Evolutionary conservation across 2,329 filamentous ascomycete genomes (phyloP).

Genomic region (Lomentospora prolificans): DNA sequence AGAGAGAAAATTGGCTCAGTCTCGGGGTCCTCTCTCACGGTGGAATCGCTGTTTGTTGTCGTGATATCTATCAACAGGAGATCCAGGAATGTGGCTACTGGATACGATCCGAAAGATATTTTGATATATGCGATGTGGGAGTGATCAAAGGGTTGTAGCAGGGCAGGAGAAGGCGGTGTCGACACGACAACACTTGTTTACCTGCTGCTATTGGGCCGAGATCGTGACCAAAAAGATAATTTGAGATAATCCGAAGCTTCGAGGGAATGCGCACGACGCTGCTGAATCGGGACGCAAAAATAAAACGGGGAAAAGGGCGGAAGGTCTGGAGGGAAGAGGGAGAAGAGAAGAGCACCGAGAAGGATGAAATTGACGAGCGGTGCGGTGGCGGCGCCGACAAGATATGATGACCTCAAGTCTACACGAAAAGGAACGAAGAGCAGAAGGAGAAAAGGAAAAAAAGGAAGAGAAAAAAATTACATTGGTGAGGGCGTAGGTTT

Average conservation of each 20-base stretch:
- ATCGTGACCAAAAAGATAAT: slow-evolving; percentile 1
- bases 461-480: slow-evolving; percentile 9
- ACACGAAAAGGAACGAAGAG: slow-evolving; percentile 4
- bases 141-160: neutral
- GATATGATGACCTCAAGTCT: slow-evolving; percentile 9
- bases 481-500: slow-evolving; percentile 9
- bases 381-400: slow-evolving; percentile 3
- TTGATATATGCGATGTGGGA: neutral
- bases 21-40: neutral
- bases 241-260: neutral
- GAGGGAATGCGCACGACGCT: neutral
- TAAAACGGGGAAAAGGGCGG: slow-evolving; percentile 5
- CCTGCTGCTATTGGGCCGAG: slow-evolving; percentile 4
- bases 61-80: no score
- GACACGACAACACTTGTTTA: neutral
- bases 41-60: neutral
- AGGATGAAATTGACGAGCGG: slow-evolving; percentile 7
- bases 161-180: slow-evolving; percentile 6
- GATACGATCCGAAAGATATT: neutral
- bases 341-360: slow-evolving; percentile 7
- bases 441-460: slow-evolving; percentile 8
- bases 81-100: slow-evolving; percentile 2
- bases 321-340: neutral
- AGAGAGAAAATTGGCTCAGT: slow-evolving; percentile 1
- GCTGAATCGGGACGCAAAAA: slow-evolving; percentile 4